Base-by-base conservation (phyloP, 2,329 filamentous ascomycete genomes). In the Cercospora janseana region DNA sequence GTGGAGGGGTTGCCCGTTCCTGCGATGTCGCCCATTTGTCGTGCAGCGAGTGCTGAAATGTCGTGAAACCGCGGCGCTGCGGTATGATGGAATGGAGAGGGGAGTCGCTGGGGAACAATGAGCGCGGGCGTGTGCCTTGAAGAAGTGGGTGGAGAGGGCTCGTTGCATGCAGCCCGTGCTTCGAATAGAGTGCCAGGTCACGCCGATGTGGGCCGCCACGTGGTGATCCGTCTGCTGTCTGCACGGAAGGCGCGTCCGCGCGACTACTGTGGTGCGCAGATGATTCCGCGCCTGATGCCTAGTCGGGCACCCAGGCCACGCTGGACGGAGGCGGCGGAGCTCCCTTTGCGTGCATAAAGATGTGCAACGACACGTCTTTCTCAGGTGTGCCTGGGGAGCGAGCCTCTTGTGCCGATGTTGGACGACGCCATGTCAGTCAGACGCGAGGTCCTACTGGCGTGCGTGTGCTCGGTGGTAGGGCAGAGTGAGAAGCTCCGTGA, bases 71-170 rank as follows among this genome's bases (percentile, higher is more conserved):
- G 18, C 21, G 18, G 28, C 29, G 15, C 6, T 16, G 31, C 24
- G 24, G 41, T 21, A 46, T 18, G 9, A 21, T 35, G 23, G 23
- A 12, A 21, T 26, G 26, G 13, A 27, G 10, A n/a, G 16, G 34
- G 34, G 4, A n/a, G 4, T n/a, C 34, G 18, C 10, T 13, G 34
- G 9, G 10, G 34, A 38, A 38, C 18, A 16, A n/a, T 13, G 32
- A 15, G 47, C 7, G 41, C 50, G 45, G 50, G 40, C 20, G 15
- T 45, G 12, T 49, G 42, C 15, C 50, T 45, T 49, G 38, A 48
- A 52, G 38, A 32, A 49, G 44, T 9, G 24, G 24, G 50, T 40
- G 46, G 32, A 24, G 21, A 16, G 15, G 12, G 7, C 34, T 38
- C 34, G 16, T 38, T 4, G 34, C 20, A 18, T 38, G 34, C 12